Base-by-base conservation (phyloP, 495 filamentous ascomycete species). In the Aspergillus asperescens region DNA sequence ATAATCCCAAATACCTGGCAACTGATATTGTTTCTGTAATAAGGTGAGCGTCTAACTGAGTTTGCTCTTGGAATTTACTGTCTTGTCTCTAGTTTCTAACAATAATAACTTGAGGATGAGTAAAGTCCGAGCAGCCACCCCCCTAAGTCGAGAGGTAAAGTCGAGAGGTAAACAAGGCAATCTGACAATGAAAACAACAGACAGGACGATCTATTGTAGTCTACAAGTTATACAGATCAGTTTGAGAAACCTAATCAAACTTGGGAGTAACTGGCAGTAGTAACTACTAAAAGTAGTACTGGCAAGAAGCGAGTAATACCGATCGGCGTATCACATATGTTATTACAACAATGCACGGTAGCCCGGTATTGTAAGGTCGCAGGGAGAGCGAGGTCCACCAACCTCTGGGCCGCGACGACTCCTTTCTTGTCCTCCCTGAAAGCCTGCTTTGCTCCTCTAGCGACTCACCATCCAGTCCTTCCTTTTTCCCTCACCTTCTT, bases 361-460 rank as follows among this genome's bases (percentile, higher is more conserved):
- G 18, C 23, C 48, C 51, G 50, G 56, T 58, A 58, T 47, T 23
- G n/a, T 52, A 32, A n/a, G n/a, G n/a, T n/a, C n/a, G 52, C 49
- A 58, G 56, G 55, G 52, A 52, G 51, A 48, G 23, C 44, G 19
- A 6, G 34, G 34, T 28, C 41, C 41, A 43, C 56, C 53, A 47
- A 24, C 60, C 43, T 39, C 63, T 55, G 43, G 52, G 55, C 54
- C 62, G 66, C 63, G 51, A 54, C 65, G 61, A 65, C 71, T 72
- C 70, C 66, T 72, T 70, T 68, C 57, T 53, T 50, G 56, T 57
- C 55, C 57, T 63, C 60, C 62, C 57, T 56, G 52, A 60, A 64
- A 56, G 54, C 52, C 45, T 52, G 46, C 42, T 56, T 62, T 56
- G 55, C 56, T 46, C 55, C 46, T 58, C 29, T 57, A 41, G 35